Base-by-base conservation (phyloP, 2,329 filamentous ascomycete species). In the Tolypocladium album region DNA sequence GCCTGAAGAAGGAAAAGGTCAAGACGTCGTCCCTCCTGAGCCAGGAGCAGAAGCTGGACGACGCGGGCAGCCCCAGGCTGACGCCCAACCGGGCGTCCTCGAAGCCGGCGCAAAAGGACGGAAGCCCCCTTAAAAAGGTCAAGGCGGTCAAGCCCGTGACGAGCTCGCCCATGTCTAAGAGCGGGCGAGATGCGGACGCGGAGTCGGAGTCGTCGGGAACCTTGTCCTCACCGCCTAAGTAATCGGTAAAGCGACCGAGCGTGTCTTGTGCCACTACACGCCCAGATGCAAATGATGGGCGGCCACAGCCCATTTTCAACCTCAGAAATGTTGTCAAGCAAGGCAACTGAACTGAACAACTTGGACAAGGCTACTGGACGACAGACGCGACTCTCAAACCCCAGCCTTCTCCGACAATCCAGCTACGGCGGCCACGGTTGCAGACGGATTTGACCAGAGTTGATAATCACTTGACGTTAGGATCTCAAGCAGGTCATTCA, bases 151-250 rank as follows among this genome's bases (percentile, higher is more conserved):
- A 82, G 67, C 78, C 81, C 47, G 71, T 74, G 12, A 67, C 81
- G 57, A 78, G 76, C 31, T 78, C 80, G 11, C 76, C 80, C 4
- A 74, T 78, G 34, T 78, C 79, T 27, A 82, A 80, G 66, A 78
- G 76, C 62, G 78, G 78, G 22, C 75, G 76, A 53, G 75, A 78
- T 53, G 75, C 76, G 22, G 82, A 83, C 55, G 77, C 72, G 50
- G 79, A 79, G 62, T 83, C 81, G 20, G 82, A 85, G 66, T 83
- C 81, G 47, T 83, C 81, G 0, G 82, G 78, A 22, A 80, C 80
- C 0, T 68, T 83, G 61, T 84, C 82, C 0, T 84, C 82, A 20
- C 82, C 82, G 22, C 79, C 55, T 9, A 65, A 65, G 47, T 65
- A 43, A 56, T n/a, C 8, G 11, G 20, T 9, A 9, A 4, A 38